These are phyloP conservation scores for Exsudoporus frostii DNA, from an alignment of 768 basidiomycete species.

Conservation along the genomic window DNA sequence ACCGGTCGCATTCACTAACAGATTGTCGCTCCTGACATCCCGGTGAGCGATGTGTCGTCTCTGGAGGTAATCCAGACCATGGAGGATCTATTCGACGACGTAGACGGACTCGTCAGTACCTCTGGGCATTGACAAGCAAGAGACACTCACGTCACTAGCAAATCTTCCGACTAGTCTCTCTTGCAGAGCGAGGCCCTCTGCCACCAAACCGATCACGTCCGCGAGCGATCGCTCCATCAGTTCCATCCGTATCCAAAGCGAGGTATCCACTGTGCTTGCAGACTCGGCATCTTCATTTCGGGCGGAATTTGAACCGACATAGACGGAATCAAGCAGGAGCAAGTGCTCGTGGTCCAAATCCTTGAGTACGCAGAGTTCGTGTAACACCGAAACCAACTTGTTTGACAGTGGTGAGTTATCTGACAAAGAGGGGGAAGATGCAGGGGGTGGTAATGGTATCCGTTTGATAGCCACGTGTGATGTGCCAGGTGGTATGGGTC, in stretches of 20 bases:
- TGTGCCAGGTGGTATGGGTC: slow-evolving; percentile 23
- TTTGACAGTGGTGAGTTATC: slow-evolving; percentile 40
- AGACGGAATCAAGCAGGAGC: slow-evolving; percentile 64
- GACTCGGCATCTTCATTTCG: slow-evolving; percentile 30
- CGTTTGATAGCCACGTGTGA: slow-evolving; percentile 76
- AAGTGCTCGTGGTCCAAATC: slow-evolving; percentile 59
- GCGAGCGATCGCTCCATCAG: slow-evolving; percentile 87
- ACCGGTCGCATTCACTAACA: slow-evolving; percentile 66
- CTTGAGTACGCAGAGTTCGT: slow-evolving; percentile 59
- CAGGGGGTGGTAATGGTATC: slow-evolving; percentile 52
- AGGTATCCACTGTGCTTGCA: slow-evolving; percentile 40
- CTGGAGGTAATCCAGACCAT: slow-evolving; percentile 65
- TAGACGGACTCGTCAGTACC: background rate
- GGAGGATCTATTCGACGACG: slow-evolving; percentile 46
- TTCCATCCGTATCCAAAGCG: slow-evolving; percentile 87
- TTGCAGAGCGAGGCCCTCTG: slow-evolving; percentile 57
- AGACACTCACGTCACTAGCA: slow-evolving; percentile 64
- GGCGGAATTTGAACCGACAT: slow-evolving; percentile 48
- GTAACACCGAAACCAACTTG: slow-evolving; percentile 61
- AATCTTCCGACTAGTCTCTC: slow-evolving; percentile 74
- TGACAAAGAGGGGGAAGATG: slow-evolving; percentile 13
- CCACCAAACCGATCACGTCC: slow-evolving; percentile 67
- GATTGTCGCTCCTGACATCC: slow-evolving; percentile 81
- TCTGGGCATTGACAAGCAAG: background rate
- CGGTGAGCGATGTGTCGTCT: slow-evolving; percentile 71